These are phyloP conservation scores for Orbilia oligospora DNA, from an alignment of 2,329 filamentous ascomycete genomes.

Conservation along the genomic window DNA sequence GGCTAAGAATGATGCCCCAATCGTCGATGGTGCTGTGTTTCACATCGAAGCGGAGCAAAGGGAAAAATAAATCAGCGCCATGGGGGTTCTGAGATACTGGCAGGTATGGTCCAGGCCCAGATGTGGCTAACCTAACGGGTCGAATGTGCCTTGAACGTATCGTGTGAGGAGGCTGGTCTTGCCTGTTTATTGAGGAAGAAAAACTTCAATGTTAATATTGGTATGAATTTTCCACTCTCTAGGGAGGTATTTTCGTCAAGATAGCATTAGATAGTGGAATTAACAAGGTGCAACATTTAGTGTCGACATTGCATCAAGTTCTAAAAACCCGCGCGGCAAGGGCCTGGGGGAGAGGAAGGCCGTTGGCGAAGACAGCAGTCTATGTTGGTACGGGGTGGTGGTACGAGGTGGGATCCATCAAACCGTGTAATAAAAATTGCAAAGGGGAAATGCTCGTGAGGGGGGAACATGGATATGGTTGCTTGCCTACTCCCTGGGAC, in stretches of 20 bases:
- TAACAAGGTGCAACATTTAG: background rate
- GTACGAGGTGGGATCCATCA: background rate
- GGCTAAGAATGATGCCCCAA: slow-evolving; percentile 64
- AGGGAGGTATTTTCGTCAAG: too few relatives aligned
- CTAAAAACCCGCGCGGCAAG: background rate
- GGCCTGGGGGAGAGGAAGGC: background rate
- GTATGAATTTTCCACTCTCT: background rate
- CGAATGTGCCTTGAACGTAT: slow-evolving; percentile 65
- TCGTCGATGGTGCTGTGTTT: slow-evolving; percentile 63
- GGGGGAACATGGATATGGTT: slow-evolving; percentile 26
- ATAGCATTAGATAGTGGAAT: background rate
- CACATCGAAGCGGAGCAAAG: slow-evolving; percentile 25
- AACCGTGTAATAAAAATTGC: background rate
- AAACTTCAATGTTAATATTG: background rate
- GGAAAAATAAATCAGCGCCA: slow-evolving; percentile 27
- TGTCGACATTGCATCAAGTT: background rate
- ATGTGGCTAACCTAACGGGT: slow-evolving; percentile 61
- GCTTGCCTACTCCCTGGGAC: slow-evolving; percentile 61
- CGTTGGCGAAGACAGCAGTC: background rate
- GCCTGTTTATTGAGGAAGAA: slow-evolving; percentile 28
- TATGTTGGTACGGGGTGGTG: background rate
- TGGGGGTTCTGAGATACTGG: slow-evolving; percentile 16
- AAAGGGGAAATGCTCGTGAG: background rate
- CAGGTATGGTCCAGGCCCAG: slow-evolving; percentile 13
- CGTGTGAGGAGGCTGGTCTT: slow-evolving; percentile 61